Conservation (phyloP, 768 basidiomycete genomes). For the Grammothele lineata region DNA sequence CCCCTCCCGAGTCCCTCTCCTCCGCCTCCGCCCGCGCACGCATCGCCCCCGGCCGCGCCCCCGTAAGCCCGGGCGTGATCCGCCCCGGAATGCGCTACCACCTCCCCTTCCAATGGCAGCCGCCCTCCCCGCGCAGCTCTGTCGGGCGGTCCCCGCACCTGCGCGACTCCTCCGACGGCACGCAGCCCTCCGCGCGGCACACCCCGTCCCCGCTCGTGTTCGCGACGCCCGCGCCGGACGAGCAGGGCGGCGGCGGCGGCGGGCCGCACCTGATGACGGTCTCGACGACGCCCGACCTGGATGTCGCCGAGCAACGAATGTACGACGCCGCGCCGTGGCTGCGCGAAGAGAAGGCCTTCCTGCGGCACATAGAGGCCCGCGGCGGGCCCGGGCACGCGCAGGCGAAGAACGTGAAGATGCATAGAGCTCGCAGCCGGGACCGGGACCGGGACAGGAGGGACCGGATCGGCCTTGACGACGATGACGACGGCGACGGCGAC, state of each 20-base stretch:
- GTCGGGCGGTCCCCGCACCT: slow-evolving; percentile 3
- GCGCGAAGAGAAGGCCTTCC: slow-evolving; percentile 16
- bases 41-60: slow-evolving; percentile 9
- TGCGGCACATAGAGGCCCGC: slow-evolving; percentile 2
- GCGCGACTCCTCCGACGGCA: slow-evolving; percentile 1
- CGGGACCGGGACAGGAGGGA: too few relatives aligned
- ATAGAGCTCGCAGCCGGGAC: too few relatives aligned
- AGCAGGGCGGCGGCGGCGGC: slow-evolving; percentile 2
- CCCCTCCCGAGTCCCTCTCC: slow-evolving; percentile 13
- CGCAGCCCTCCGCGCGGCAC: slow-evolving; percentile 1
- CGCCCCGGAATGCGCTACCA: slow-evolving; percentile 13
- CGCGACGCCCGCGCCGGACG: slow-evolving; percentile 12
- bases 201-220: slow-evolving; percentile 25
- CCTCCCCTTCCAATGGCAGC: slow-evolving; percentile 17
- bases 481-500: slow-evolving; percentile 1
- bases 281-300: neutral
- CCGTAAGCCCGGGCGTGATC: slow-evolving; percentile 7
- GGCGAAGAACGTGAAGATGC: too few relatives aligned
- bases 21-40: slow-evolving; percentile 7
- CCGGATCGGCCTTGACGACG: slow-evolving; percentile 1
- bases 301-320: slow-evolving; percentile 1
- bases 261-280: neutral
- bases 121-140: slow-evolving; percentile 1
- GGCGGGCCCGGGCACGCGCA: too few relatives aligned
- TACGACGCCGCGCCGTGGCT: slow-evolving; percentile 12